Percentiles rank a stretch among this genome's conserved stretches.
These are phyloP conservation scores for Capronia epimyces DNA, from an alignment of 2,329 filamentous ascomycete genomes.

Conservation along the genomic window DNA sequence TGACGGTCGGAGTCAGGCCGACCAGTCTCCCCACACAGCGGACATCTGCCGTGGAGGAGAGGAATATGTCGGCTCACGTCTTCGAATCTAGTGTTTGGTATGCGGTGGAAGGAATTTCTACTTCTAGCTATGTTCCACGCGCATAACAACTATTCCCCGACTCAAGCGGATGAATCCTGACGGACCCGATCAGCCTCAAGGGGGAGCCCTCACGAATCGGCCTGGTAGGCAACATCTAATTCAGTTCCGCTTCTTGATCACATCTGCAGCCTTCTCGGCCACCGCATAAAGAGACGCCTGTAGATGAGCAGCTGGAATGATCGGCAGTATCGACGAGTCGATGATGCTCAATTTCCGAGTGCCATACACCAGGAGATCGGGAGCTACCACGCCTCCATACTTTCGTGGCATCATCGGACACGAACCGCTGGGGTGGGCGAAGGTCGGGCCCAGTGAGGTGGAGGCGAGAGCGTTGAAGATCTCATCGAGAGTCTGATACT, in stretches of 20 bases:
- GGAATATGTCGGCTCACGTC: too few species aligned
- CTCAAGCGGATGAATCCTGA: too few species aligned
- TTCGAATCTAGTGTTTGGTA: too few species aligned
- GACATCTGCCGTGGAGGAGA: too few species aligned
- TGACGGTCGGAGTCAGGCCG: too few species aligned
- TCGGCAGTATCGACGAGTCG: slow-evolving; percentile 34
- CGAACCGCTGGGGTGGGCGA: slow-evolving; percentile 11
- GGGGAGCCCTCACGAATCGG: too few species aligned
- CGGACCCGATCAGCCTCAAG: too few species aligned
- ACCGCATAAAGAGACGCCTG: slow-evolving; percentile 37
- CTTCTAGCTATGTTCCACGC: too few species aligned
- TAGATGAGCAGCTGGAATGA: slow-evolving; percentile 36
- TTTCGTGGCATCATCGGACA: slow-evolving; percentile 10
- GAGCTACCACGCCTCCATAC: slow-evolving; percentile 32
- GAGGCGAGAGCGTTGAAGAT: slow-evolving; percentile 13
- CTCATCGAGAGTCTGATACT: slow-evolving; percentile 13
- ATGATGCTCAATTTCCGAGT: slow-evolving; percentile 32
- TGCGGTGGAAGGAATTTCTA: too few species aligned
- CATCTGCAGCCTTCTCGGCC: slow-evolving; percentile 33
- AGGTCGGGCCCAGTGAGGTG: slow-evolving; percentile 7
- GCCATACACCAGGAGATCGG: slow-evolving; percentile 32
- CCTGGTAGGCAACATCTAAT: background rate
- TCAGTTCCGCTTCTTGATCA: slow-evolving; percentile 22
- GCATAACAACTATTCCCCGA: too few species aligned
- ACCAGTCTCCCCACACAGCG: too few species aligned